phyloP scores from a whole-genome alignment of 106 monocot species.

The Triglochin maritima region DNA sequence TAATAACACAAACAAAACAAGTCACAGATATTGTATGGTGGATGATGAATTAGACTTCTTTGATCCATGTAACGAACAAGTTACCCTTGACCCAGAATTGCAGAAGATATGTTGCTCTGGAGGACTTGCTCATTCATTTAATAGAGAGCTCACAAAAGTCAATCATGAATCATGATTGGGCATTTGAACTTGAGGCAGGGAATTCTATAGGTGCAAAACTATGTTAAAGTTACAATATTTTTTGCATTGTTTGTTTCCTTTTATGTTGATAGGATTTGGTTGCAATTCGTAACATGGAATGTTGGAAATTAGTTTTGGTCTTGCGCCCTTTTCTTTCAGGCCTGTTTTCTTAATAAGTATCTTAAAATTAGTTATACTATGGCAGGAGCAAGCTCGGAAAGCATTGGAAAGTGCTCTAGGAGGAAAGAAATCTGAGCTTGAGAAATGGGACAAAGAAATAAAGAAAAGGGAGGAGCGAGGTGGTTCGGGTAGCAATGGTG shows the following conservation, averaged over 20 bases:
- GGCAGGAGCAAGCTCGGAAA: conserved; percentile 75
- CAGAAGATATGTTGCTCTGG: background rate
- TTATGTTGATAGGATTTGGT: background rate
- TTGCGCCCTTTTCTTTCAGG: background rate
- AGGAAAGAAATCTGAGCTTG: conserved; percentile 64
- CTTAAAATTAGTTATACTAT: background rate
- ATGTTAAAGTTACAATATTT: background rate
- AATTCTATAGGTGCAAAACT: background rate
- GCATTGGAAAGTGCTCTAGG: conserved; percentile 68
- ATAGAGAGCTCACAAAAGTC: background rate
- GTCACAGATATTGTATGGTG: background rate
- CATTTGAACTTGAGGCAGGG: background rate
- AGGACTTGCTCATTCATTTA: background rate
- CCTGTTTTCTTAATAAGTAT: background rate
- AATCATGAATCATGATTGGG: background rate
- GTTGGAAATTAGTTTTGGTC: background rate
- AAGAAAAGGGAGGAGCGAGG: conserved; percentile 44
- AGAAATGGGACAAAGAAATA: conserved; percentile 91
- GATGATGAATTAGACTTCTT: background rate
- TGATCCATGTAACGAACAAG: background rate
- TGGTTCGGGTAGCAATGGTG: conserved; percentile 33
- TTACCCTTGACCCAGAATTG: background rate
- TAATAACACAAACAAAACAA: background rate
- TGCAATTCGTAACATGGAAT: background rate
- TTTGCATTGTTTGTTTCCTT: background rate